Evolutionary conservation across 1,284 basidiomycete species (phyloP), one percentile per base, ranked within the genome.

Genomic region (Pseudozyma sp.): DNA sequence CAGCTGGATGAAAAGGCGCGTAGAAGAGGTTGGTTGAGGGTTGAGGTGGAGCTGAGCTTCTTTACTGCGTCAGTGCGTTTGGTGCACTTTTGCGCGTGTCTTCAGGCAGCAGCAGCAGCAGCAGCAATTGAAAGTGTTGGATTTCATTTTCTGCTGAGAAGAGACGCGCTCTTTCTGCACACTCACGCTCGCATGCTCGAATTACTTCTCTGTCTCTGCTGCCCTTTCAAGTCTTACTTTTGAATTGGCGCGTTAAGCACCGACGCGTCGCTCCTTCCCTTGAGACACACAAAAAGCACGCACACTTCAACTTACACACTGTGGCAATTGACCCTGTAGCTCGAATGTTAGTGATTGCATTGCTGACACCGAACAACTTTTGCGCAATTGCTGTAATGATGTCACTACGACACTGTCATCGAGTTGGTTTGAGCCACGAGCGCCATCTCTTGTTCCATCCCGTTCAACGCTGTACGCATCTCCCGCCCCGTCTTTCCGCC

Each of bases 391-490:
- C 40, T 25, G 52, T 31, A 16, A 19, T 43, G 13, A 10, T 11
- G 42, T 8, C 52, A 58, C 52, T 52, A 71, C 51, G 69, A 61
- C 13, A 66, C 52, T 10, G 69, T 59, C 40, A 65, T 12, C 21
- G 69, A 53, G 34, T 55, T 59, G 13, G 71, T 69, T 45, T 64
- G 52, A n/a, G 59, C 55, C 5, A 74, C 47, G 54, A 74, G 10
- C 0, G 62, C 59, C 51, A 63, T 21, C 59, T 75, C 72, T 12
- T 53, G 36, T 48, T 75, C 56, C 42, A 75, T 65, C 44, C 64
- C 67, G 10, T 59, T 48, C n/a, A 70, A 48, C 9, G 67, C 59
- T 7, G 45, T 50, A 14, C 65, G 56, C 59, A 70, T 70, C 51
- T 66, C 63, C 1, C 40, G 43, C 0, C 72, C 72, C 13, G 64